Evolutionary conservation across 768 basidiomycete species (phyloP), one percentile per base, ranked within the genome.

Genomic region (Russula emetica): DNA sequence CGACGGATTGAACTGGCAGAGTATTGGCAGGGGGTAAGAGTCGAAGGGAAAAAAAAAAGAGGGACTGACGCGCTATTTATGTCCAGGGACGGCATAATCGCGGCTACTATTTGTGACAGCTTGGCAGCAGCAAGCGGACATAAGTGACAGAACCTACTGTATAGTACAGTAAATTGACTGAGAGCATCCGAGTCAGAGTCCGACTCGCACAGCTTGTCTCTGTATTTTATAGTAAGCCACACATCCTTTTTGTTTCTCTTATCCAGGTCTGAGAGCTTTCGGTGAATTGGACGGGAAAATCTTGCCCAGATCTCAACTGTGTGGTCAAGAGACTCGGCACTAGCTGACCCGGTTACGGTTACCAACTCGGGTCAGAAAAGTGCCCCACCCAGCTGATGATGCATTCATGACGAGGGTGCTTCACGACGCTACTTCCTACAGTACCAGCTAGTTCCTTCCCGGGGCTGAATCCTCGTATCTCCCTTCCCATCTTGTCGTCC

Each of bases 1-100:
- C 66, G 63, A 45, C 55, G 58, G 28, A 0, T 52, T 36, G 18
- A 34, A 42, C 6, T 34, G 42, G 54, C 40, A n/a, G 22, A 38
- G n/a, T 22, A 8, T 10, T 45, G 45, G 7, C 52, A 28, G 24
- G 34, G 34, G 36, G 2, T 10, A 13, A 50, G 61, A 42, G 20
- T 34, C 1, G 22, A 32, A 36, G 26, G 45, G n/a, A 32, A 34
- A 40, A 47, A 53, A 36, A 28, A 49, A 58, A 54, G 26, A 30
- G 54, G n/a, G 28, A 28, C 13, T 5, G n/a, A 9, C 18, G 5
- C 24, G 30, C 7, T 13, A 20, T 63, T 59, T 64, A 63, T 63
- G 51, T 16, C 42, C 18, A 20, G 6, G 20, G n/a, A 34, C 34
- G 10, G 34, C 34, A 11, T 44, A 30, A 10, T 22, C 6, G 7